Evolutionary conservation across 148 eudicot species (phyloP).

Genomic region (Camellia granthamiana): DNA sequence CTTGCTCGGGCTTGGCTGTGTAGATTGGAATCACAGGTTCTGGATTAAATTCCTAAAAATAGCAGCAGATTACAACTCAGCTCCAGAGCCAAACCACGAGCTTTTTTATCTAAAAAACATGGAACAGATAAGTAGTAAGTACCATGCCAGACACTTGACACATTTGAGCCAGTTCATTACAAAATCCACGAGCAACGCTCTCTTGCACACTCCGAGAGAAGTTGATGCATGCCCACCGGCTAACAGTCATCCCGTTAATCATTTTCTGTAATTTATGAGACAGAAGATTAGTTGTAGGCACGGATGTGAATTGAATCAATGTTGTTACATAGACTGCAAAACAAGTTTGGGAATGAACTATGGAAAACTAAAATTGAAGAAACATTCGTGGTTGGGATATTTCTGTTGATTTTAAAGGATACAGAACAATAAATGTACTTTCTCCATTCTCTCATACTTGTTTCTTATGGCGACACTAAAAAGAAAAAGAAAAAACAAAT

Average conservation of each 20-base stretch:
- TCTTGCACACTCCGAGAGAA: slow-evolving; percentile 72
- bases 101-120: background rate
- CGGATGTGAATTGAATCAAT: background rate
- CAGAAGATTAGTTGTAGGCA: background rate
- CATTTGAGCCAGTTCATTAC: slow-evolving; percentile 65
- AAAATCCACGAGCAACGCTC: slow-evolving; percentile 68
- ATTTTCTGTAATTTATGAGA: slow-evolving; percentile 44
- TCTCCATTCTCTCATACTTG: background rate
- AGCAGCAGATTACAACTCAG: slow-evolving; percentile 6
- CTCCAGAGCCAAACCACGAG: background rate
- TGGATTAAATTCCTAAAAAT: slow-evolving; percentile 51
- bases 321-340: background rate
- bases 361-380: background rate
- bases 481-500: background rate
- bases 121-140: slow-evolving; percentile 4
- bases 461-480: background rate
- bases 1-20: slow-evolving; percentile 63
- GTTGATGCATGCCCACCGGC: slow-evolving; percentile 77
- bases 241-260: slow-evolving; percentile 69
- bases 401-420: background rate
- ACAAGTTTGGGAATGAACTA: background rate
- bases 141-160: slow-evolving; percentile 87
- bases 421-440: background rate
- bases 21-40: slow-evolving; percentile 65
- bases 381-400: background rate